Percentiles rank a stretch among this genome's conserved stretches.
Conservation (phyloP, 805 yeast genomes). For the Brettanomyces nanus region DNA sequence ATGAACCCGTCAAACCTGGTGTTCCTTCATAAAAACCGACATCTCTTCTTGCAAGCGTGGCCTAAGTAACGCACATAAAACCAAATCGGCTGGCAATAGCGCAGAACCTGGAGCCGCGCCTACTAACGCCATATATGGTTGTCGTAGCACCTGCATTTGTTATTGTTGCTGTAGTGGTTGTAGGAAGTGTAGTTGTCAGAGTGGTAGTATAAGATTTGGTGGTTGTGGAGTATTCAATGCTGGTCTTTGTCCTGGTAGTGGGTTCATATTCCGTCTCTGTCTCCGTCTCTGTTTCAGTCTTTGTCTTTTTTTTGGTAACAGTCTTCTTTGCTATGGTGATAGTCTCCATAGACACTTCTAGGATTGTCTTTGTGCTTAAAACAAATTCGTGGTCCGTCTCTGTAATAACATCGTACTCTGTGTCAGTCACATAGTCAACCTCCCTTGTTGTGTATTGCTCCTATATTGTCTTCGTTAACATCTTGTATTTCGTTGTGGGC, state of each 20-base stretch:
- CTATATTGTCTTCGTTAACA: slow-evolving; percentile 7
- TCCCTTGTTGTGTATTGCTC: not conserved
- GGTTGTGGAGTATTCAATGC: slow-evolving; percentile 8
- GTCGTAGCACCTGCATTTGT: slow-evolving; percentile 3
- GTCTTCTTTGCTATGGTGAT: slow-evolving; percentile 16
- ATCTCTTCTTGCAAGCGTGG: no score
- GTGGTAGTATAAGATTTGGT: slow-evolving; percentile 7
- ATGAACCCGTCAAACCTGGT: no score
- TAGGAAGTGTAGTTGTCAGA: slow-evolving; percentile 4
- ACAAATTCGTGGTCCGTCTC: slow-evolving; percentile 11
- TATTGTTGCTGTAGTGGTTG: slow-evolving; percentile 5
- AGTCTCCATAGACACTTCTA: slow-evolving; percentile 10
- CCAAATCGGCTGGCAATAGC: not conserved
- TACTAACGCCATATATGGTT: slow-evolving; percentile 2
- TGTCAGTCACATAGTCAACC: slow-evolving; percentile 7
- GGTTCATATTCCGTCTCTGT: slow-evolving; percentile 8
- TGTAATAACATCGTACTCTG: slow-evolving; percentile 12
- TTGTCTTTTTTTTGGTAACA: slow-evolving; percentile 9
- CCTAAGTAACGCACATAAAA: not conserved
- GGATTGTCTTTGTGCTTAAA: slow-evolving; percentile 7
- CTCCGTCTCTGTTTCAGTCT: slow-evolving; percentile 12
- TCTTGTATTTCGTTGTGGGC: slow-evolving; percentile 14
- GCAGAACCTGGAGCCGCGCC: not conserved
- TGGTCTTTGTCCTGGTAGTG: slow-evolving; percentile 5
- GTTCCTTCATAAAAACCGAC: no score